Percentiles rank a stretch among this genome's conserved stretches.
These are phyloP conservation scores for Penicillium sclerotigenum DNA, from an alignment of 2,329 filamentous ascomycete species.

Conservation along the genomic window DNA sequence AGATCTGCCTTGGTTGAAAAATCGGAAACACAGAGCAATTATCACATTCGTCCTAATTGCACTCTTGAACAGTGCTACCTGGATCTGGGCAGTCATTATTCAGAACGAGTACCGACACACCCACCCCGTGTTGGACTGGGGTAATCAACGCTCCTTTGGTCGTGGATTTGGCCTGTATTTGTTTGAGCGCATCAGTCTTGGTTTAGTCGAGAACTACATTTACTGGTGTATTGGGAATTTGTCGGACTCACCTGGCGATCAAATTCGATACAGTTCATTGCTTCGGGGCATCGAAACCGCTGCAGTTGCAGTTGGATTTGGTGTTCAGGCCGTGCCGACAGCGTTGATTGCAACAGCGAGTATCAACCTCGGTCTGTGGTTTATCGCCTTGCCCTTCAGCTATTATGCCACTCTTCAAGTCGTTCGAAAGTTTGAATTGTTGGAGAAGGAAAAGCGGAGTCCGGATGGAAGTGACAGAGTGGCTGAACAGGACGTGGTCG, in stretches of 20 bases:
- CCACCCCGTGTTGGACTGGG: constrained; percentile 46
- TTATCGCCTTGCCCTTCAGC: constrained; percentile 44
- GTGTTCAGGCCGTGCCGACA: constrained; percentile 46
- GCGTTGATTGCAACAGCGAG: constrained; percentile 44
- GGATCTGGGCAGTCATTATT: constrained; percentile 49
- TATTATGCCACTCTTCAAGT: constrained; percentile 46
- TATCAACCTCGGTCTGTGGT: constrained; percentile 46
- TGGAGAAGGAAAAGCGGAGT: neutral
- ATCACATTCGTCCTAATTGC: constrained; percentile 43
- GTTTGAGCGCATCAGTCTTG: constrained; percentile 40
- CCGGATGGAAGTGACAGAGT: neutral
- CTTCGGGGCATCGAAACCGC: constrained; percentile 45
- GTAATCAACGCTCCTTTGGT: constrained; percentile 39
- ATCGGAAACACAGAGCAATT: constrained; percentile 41
- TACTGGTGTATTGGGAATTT: constrained; percentile 50
- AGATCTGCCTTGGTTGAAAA: constrained; percentile 41
- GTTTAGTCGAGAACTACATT: constrained; percentile 47
- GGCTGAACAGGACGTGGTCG: neutral
- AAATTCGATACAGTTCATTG: constrained; percentile 47
- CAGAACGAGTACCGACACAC: constrained; percentile 49
- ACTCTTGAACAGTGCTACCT: constrained; percentile 44
- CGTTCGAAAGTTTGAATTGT: constrained; percentile 38
- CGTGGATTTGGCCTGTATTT: constrained; percentile 46
- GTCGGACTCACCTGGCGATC: constrained; percentile 45
- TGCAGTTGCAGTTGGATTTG: constrained; percentile 44